Percentiles rank a stretch among this genome's conserved stretches.
Conservation (phyloP, 305 asterid genomes). For the Rubia peregrina region DNA sequence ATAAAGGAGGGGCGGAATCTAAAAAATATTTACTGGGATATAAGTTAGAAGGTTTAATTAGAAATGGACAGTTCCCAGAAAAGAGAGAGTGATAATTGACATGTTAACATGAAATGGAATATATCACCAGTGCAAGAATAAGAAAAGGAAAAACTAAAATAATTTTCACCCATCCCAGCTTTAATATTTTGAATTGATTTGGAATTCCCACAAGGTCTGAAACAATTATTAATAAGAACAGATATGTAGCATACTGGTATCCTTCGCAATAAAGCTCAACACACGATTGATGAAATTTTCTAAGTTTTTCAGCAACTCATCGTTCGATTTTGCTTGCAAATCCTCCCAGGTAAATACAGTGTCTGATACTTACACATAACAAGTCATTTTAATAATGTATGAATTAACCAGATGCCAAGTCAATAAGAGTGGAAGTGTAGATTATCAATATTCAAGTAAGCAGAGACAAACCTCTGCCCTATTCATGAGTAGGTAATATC, state of each 20-base stretch:
- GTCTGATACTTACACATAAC: conserved; percentile 57
- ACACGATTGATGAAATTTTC: conserved; percentile 87
- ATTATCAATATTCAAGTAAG: conserved; percentile 10
- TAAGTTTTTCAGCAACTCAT: conserved; percentile 72
- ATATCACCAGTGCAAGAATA: background rate
- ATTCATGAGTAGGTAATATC: conserved; percentile 85
- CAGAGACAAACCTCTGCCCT: conserved; percentile 75
- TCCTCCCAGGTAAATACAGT: conserved; percentile 81
- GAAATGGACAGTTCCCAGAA: background rate
- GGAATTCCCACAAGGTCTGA: background rate
- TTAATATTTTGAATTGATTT: background rate
- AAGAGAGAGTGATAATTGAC: background rate
- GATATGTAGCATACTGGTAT: conserved; percentile 45
- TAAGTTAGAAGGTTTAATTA: background rate
- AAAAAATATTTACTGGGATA: background rate
- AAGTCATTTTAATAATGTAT: background rate
- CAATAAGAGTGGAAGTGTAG: background rate
- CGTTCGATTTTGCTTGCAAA: conserved; percentile 76
- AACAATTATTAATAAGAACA: background rate
- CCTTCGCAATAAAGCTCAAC: conserved; percentile 83
- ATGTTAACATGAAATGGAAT: background rate
- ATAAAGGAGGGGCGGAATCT: background rate
- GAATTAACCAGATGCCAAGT: background rate
- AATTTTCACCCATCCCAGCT: background rate
- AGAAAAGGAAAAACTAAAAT: background rate